Conservation (phyloP, 1,284 basidiomycete genomes). For the Hypsizygus ulmarius region DNA sequence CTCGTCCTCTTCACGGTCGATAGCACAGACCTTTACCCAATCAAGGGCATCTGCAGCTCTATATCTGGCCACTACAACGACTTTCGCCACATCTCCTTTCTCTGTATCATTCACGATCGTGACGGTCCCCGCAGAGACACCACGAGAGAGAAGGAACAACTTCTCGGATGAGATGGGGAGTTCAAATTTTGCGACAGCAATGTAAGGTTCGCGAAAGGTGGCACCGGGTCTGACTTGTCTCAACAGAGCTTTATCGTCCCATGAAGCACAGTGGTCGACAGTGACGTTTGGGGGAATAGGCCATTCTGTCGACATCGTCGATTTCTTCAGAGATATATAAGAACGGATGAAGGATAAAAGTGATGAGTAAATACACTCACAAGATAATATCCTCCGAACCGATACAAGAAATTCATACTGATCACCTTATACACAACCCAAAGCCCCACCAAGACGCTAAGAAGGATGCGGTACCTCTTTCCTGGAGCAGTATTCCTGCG, state of each 20-base stretch:
- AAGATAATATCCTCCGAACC: background rate
- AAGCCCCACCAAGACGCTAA: background rate
- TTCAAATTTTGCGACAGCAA: slow-evolving; percentile 27
- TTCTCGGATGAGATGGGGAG: slow-evolving; percentile 36
- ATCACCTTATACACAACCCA: slow-evolving; percentile 4
- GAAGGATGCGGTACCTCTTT: background rate
- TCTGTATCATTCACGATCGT: slow-evolving; percentile 29
- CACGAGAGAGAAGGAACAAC: slow-evolving; percentile 37
- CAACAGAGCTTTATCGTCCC: slow-evolving; percentile 4
- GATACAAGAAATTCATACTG: background rate
- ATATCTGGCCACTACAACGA: slow-evolving; percentile 36
- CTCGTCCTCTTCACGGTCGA: slow-evolving; percentile 27
- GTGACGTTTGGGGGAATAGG: slow-evolving; percentile 15
- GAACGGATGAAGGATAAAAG: too few relatives aligned
- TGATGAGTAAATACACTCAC: too few relatives aligned
- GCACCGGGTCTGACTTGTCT: background rate
- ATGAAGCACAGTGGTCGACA: slow-evolving; percentile 15
- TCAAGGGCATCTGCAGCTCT: slow-evolving; percentile 23
- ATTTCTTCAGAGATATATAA: too few relatives aligned
- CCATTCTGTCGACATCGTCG: background rate
- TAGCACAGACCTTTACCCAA: slow-evolving; percentile 35
- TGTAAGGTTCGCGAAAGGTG: slow-evolving; percentile 1
- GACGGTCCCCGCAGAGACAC: slow-evolving; percentile 31
- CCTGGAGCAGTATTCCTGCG: background rate
- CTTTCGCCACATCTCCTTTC: slow-evolving; percentile 26